Conservation (phyloP, 1,284 basidiomycete genomes). For the Ganoderma lingzhi region DNA sequence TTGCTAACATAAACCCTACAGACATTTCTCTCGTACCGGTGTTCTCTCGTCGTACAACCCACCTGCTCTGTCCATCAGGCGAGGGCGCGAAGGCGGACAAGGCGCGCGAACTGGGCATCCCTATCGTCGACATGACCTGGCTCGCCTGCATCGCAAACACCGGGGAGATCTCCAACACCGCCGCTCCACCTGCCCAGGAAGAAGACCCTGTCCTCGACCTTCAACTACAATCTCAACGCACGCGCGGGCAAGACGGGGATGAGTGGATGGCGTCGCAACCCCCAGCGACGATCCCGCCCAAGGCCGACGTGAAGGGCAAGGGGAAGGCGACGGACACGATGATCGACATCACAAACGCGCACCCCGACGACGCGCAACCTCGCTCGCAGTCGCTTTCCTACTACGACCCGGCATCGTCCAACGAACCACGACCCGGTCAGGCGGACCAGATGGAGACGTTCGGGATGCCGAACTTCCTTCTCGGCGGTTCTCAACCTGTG, state of each 20-base stretch:
- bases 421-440: not conserved
- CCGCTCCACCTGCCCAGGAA: slow-evolving; percentile 24
- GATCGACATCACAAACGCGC: slow-evolving; percentile 46
- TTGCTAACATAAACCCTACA: slow-evolving; percentile 57
- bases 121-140: slow-evolving; percentile 70
- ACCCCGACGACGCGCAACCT: slow-evolving; percentile 8
- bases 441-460: slow-evolving; percentile 30
- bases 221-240: slow-evolving; percentile 11
- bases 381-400: slow-evolving; percentile 24
- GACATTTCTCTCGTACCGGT: slow-evolving; percentile 62
- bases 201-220: slow-evolving; percentile 19
- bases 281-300: slow-evolving; percentile 3
- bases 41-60: slow-evolving; percentile 72
- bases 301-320: slow-evolving; percentile 37
- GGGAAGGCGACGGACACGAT: slow-evolving; percentile 41
- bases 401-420: slow-evolving; percentile 17
- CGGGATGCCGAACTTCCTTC: slow-evolving; percentile 35
- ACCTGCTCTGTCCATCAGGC: slow-evolving; percentile 75
- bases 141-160: slow-evolving; percentile 58
- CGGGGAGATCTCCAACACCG: slow-evolving; percentile 48
- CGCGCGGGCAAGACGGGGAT: slow-evolving; percentile 4
- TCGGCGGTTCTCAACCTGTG: slow-evolving; percentile 14
- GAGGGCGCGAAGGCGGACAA: slow-evolving; percentile 77
- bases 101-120: slow-evolving; percentile 74
- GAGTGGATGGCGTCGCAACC: slow-evolving; percentile 26